Evolutionary conservation across 2,329 filamentous ascomycete genomes (phyloP), one percentile per base, ranked within the genome.

Genomic region (Harringtonia aguacate): DNA sequence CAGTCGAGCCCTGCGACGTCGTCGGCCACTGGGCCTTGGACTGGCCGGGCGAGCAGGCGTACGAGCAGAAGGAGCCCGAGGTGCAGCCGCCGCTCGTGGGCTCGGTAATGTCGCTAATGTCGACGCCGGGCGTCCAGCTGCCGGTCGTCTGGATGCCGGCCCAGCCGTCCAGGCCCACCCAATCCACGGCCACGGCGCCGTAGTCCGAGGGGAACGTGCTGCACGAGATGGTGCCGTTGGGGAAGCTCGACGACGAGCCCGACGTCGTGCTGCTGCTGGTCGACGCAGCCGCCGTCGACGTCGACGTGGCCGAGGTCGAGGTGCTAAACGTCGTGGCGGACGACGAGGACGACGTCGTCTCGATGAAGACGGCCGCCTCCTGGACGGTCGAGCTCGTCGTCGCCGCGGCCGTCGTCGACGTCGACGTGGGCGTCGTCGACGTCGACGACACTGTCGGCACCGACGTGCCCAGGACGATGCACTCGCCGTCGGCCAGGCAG

Each of bases 1-100:
- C 81, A 41, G 79, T 86, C 31, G 70, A 58, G 45, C 90, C 92
- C 69, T 97, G 92, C 29, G 74, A 70, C 1, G 53, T 63, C 12
- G 59, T 54, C 38, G 92, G 87, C 84, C 88, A 97, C 61, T 97
- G 90, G 4, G 83, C 75, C 76, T 95, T 95, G 63, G 92, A 80
- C 65, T 92, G 94, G 37, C 90, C 90, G 24, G 80, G 66, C n/a
- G 86, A 84, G 70, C 92, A 98, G 45, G 86, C 81, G 58, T 97
- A 97, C 2, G 89, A 94, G 73, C 90, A 95, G 72, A 89, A 88
- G 46, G 70, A 66, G 39, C 79, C 81, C 10, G 69, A 55, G 9
- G 56, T 61, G 66, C 86, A 90, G 48, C 63, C 63, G 15, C 81
- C 84, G 17, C 67, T 67, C 38, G 80, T 63, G 22, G 73, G 78